These are phyloP conservation scores for Oryza coarctata DNA, from an alignment of 176 grass and related monocot species.

Conservation along the genomic window DNA sequence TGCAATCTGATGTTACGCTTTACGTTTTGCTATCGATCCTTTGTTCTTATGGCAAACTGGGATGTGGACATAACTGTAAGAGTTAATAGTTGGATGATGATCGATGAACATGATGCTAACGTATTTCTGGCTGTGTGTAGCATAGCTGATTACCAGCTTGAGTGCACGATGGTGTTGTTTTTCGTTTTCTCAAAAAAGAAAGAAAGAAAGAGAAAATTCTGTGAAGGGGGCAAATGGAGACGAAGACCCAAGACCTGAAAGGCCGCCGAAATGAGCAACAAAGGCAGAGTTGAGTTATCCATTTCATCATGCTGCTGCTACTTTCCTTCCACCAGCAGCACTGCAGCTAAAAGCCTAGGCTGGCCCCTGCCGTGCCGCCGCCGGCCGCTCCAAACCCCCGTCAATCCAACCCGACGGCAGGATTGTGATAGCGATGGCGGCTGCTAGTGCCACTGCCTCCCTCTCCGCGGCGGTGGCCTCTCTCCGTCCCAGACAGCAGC, in stretches of 20 bases:
- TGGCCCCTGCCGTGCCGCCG: background rate
- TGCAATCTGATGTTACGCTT: background rate
- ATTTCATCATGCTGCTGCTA: too few relatives aligned
- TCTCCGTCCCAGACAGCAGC: conserved; percentile 35
- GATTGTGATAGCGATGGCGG: background rate
- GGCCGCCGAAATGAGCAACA: too few relatives aligned
- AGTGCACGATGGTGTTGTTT: background rate
- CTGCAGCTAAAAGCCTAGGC: too few relatives aligned
- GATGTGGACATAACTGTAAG: background rate
- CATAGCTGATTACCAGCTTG: background rate
- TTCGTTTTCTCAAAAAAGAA: too few relatives aligned
- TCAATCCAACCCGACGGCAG: background rate
- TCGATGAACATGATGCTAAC: background rate
- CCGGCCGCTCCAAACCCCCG: background rate
- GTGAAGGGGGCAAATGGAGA: background rate
- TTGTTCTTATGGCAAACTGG: background rate
- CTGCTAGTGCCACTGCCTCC: conserved; percentile 22
- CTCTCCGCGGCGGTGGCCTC: conserved; percentile 16
- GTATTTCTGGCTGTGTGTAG: background rate
- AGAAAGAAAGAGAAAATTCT: too few relatives aligned
- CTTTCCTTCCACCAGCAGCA: too few relatives aligned
- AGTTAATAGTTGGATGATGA: background rate
- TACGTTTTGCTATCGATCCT: background rate
- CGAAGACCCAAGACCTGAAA: too few relatives aligned
- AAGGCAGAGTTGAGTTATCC: too few relatives aligned